These are phyloP conservation scores for Baeospora myosura DNA, from an alignment of 1,284 basidiomycete genomes.

Conservation along the genomic window DNA sequence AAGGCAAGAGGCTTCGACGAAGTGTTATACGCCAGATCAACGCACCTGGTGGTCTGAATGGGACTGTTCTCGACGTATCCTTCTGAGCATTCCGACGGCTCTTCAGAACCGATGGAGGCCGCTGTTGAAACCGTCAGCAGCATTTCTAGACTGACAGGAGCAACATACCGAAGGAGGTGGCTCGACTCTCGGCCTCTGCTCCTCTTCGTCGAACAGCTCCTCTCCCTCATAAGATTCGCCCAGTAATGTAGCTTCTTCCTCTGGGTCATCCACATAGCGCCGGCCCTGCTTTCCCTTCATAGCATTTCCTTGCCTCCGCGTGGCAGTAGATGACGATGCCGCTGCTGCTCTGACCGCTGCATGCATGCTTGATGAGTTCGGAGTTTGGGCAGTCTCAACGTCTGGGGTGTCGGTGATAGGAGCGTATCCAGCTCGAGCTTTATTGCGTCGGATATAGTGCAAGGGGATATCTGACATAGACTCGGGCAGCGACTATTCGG, in stretches of 20 bases:
- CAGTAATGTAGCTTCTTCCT: conserved; percentile 41
- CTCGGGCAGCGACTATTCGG: too few species aligned
- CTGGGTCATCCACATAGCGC: conserved; percentile 52
- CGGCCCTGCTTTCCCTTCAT: conserved; percentile 34
- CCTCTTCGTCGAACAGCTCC: conserved; percentile 11
- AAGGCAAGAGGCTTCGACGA: too few species aligned
- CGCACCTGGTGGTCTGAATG: conserved; percentile 68
- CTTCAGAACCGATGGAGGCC: conserved; percentile 11
- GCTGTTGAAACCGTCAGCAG: background rate
- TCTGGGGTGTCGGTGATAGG: conserved; percentile 34
- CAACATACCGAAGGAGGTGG: background rate
- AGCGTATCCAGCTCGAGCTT: conserved; percentile 39
- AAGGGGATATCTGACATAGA: conserved; percentile 68
- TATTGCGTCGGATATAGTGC: conserved; percentile 47
- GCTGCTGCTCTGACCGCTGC: conserved; percentile 27
- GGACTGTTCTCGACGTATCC: conserved; percentile 72
- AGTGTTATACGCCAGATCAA: too few species aligned
- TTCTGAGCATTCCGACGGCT: conserved; percentile 23
- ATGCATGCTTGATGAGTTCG: conserved; percentile 20
- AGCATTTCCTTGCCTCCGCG: conserved; percentile 17
- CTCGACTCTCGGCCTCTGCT: background rate
- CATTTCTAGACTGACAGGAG: background rate
- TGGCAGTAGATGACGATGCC: conserved; percentile 26
- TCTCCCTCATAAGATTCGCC: conserved; percentile 18
- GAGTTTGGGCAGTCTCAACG: conserved; percentile 10